phyloP scores from a whole-genome alignment of 257 asterid genomes.

The Cinchona pubescens region DNA sequence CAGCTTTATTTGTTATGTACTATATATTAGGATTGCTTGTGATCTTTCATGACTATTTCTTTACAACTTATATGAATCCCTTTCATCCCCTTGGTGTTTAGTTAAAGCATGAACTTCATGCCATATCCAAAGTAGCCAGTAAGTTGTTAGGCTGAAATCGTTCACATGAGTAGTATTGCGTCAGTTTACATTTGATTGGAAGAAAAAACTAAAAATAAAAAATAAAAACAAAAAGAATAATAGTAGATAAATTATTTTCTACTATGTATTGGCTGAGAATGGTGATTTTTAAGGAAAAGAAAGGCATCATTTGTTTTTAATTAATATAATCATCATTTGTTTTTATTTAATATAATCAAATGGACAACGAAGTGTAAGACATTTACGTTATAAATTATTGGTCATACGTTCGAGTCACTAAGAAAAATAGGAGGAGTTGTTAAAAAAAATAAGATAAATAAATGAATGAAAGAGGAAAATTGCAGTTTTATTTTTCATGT shows the following conservation, averaged over 20 bases:
- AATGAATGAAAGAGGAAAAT: no score
- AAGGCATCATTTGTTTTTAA: background rate
- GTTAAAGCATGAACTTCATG: conserved; percentile 6
- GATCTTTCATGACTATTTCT: conserved; percentile 1
- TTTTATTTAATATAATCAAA: no score
- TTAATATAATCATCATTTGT: no score
- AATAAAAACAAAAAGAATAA: no score
- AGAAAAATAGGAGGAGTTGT: no score
- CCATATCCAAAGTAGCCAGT: background rate
- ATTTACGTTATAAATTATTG: no score
- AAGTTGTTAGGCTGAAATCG: background rate
- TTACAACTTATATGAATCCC: background rate
- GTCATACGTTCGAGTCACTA: no score
- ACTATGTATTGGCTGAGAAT: background rate
- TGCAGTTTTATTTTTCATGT: no score
- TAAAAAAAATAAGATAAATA: no score
- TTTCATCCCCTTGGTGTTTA: background rate
- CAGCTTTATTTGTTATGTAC: conserved; percentile 13
- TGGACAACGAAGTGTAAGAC: no score
- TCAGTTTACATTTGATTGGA: background rate
- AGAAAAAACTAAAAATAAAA: no score
- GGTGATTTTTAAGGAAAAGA: background rate
- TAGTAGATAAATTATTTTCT: background rate
- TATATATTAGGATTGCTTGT: background rate
- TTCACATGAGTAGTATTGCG: background rate